These are phyloP conservation scores for Protea cynaroides DNA, from an alignment of 164 flowering plant genomes.

Conservation along the genomic window DNA sequence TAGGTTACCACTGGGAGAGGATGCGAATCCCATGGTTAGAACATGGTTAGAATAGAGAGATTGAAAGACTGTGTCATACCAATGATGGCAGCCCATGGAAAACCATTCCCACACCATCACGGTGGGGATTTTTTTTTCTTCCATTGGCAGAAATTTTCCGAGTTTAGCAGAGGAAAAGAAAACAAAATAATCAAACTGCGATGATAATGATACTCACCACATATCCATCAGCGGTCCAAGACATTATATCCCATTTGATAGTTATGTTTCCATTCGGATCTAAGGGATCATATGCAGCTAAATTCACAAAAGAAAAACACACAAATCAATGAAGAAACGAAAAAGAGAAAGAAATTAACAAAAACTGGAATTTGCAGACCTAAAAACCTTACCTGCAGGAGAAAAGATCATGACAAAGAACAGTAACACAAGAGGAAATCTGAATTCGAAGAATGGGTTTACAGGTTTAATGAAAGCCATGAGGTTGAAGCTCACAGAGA, in stretches of 20 bases:
- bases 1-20: no score
- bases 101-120: no score
- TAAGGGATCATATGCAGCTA: slow-evolving; percentile 51
- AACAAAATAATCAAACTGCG: neutral
- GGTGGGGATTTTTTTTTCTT: no score
- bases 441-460: slow-evolving; percentile 19
- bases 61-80: no score
- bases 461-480: slow-evolving; percentile 5
- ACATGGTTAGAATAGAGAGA: no score
- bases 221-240: slow-evolving; percentile 65
- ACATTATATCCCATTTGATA: slow-evolving; percentile 57
- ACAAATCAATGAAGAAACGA: neutral
- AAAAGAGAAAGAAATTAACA: neutral
- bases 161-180: neutral
- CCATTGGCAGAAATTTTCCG: no score
- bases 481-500: neutral
- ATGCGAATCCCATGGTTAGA: no score
- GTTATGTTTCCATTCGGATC: slow-evolving; percentile 57
- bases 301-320: slow-evolving; percentile 2
- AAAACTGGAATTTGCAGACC: neutral
- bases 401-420: slow-evolving; percentile 26
- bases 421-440: slow-evolving; percentile 18
- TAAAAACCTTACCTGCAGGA: slow-evolving; percentile 31
- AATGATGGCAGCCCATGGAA: no score
- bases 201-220: slow-evolving; percentile 30